These are phyloP conservation scores for Tricholoma sp. DNA, from an alignment of 768 basidiomycete species.

Conservation along the genomic window DNA sequence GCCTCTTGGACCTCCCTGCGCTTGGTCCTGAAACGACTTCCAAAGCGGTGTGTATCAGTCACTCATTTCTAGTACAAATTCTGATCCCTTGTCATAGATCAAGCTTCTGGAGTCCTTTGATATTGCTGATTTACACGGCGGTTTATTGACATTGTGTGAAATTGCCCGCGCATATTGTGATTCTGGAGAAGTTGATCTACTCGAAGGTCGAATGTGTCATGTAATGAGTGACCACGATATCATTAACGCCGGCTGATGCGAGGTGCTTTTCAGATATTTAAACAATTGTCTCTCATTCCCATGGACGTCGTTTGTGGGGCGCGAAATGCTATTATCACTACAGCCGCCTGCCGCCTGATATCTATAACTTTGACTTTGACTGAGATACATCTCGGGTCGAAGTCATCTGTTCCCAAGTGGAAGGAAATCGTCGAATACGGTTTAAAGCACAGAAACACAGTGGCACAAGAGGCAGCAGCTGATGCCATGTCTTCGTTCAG, in stretches of 20 bases:
- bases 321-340: slow-evolving; percentile 66
- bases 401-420: slow-evolving; percentile 57
- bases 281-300: slow-evolving; percentile 50
- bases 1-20: slow-evolving; percentile 48
- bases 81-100: slow-evolving; percentile 32
- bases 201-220: slow-evolving; percentile 37
- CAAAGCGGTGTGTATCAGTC: slow-evolving; percentile 41
- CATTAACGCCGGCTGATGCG: not conserved
- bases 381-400: slow-evolving; percentile 40
- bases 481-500: slow-evolving; percentile 67
- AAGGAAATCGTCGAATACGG: slow-evolving; percentile 62
- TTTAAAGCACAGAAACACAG: slow-evolving; percentile 57
- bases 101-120: slow-evolving; percentile 61
- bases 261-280: slow-evolving; percentile 52
- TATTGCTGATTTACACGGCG: slow-evolving; percentile 72
- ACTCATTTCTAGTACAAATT: not conserved
- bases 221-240: slow-evolving; percentile 26
- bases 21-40: slow-evolving; percentile 46
- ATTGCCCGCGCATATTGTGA: slow-evolving; percentile 58
- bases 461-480: slow-evolving; percentile 77
- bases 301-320: slow-evolving; percentile 55
- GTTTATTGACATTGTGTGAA: slow-evolving; percentile 67
- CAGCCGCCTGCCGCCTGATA: slow-evolving; percentile 70
- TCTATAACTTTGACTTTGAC: slow-evolving; percentile 54
- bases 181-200: slow-evolving; percentile 20